Base-by-base conservation (phyloP, 768 basidiomycete genomes). In the Mycena haematopus region DNA sequence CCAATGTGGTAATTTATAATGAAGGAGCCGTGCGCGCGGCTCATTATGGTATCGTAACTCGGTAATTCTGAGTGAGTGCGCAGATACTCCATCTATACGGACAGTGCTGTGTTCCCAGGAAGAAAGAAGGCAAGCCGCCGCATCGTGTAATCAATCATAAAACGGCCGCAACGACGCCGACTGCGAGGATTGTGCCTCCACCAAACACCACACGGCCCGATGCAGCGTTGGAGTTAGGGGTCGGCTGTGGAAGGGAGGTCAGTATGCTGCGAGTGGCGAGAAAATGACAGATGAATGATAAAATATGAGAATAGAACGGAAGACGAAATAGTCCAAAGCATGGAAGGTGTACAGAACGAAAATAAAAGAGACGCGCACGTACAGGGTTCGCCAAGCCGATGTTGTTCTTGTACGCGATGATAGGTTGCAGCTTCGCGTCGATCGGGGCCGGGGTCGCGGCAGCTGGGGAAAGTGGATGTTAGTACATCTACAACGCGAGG, bases 381-480 rank as follows among this genome's bases (percentile, higher is more conserved):
- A 67, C 66, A 2, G 66, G 66, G 58, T 70, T 70, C 9, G 61
- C 55, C 46, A 70, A 55, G 1, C 65, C 71, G 7, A 74, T 56
- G 60, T 72, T 71, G 35, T 72, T 69, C 56, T 73, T 74, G 17
- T 57, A 56, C 22, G 72, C 71, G 56, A 74, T 65, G 24, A 70
- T 59, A 35, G 71, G 67, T 22, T 68, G 67, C 29, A 73, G 53
- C 38, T 62, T 63, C 1, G 62, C 56, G 55, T 72, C 70, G 44
- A 74, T 74, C 4, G 72, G 72, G 25, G 58, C 56, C 1, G 71
- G 65, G 9, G 62, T 31, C 10, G 71, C 68, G 31, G 56, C 64
- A 24, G 17, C 65, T 65, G 10, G 29, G 10, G 31, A 15, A 8
- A 21, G 4, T 2, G 2, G 11, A 8, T 8, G 52, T 66, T 35